A percentile compares a stretch with the other conserved stretches of the same genome.
phyloP scores from a whole-genome alignment of 2,329 filamentous ascomycete species.

The Akanthomyces muscarius region DNA sequence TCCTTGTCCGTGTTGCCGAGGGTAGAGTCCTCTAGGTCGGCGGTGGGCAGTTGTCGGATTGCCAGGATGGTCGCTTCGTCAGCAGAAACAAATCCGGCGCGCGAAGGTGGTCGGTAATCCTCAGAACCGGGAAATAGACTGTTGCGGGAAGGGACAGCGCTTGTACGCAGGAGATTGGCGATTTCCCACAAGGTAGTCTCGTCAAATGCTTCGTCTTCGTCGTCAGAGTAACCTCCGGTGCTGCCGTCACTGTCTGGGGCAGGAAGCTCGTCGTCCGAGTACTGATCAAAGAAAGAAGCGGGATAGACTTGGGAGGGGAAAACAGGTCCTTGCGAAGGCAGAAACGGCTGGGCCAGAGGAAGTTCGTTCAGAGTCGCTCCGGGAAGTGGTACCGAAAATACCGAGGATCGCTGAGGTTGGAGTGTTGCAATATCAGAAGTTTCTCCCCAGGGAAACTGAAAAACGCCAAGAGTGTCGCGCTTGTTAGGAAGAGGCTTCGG shows the following conservation, averaged over 20 bases:
- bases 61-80: not conserved
- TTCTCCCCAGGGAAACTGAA: constrained; percentile 64
- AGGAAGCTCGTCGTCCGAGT: constrained; percentile 46
- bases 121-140: constrained; percentile 41
- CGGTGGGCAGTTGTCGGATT: not conserved
- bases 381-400: constrained; percentile 41
- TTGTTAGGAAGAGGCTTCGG: constrained; percentile 56
- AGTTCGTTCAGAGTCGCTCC: constrained; percentile 41
- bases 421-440: constrained; percentile 52
- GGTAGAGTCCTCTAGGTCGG: constrained; percentile 3
- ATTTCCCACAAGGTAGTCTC: constrained; percentile 63
- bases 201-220: constrained; percentile 53
- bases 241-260: constrained; percentile 33
- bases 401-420: constrained; percentile 33
- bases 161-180: constrained; percentile 52
- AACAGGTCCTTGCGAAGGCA: constrained; percentile 13
- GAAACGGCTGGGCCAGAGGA: constrained; percentile 5
- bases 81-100: not conserved
- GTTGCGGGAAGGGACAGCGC: constrained; percentile 47
- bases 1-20: constrained; percentile 22
- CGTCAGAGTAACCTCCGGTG: constrained; percentile 31
- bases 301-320: constrained; percentile 36
- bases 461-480: constrained; percentile 58
- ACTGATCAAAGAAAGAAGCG: constrained; percentile 57
- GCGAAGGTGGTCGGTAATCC: constrained; percentile 4